Evolutionary conservation across 306 rosid genomes (phyloP).

Genomic region (Prunus mira): DNA sequence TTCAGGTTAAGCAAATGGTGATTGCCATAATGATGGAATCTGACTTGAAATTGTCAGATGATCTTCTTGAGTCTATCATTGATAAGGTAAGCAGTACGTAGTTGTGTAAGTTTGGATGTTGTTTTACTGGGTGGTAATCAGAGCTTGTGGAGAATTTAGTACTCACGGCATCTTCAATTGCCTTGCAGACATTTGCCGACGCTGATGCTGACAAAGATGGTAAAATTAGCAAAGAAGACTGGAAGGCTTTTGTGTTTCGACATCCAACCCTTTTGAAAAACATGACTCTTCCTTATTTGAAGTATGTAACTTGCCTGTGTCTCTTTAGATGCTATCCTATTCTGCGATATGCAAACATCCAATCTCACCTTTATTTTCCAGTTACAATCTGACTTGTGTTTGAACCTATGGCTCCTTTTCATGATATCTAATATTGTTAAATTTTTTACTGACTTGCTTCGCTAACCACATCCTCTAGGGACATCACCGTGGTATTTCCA

Average conservation of each 20-base stretch:
- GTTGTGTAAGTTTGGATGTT: not conserved
- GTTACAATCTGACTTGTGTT: too few species aligned
- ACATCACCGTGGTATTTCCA: constrained; percentile 51
- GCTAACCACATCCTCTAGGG: constrained; percentile 39
- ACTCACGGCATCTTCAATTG: constrained; percentile 5
- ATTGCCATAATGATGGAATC: constrained; percentile 68
- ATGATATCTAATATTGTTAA: not conserved
- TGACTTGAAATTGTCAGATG: constrained; percentile 57
- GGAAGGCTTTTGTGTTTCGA: constrained; percentile 59
- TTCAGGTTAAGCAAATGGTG: constrained; percentile 86
- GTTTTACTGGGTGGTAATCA: not conserved
- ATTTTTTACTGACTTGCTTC: not conserved
- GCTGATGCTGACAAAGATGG: constrained; percentile 74
- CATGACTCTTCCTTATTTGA: constrained; percentile 90
- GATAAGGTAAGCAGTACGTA: constrained; percentile 40
- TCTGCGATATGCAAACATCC: not conserved
- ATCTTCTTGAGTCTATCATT: constrained; percentile 70
- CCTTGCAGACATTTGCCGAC: constrained; percentile 65
- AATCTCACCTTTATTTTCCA: not conserved
- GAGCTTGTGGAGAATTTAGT: not conserved
- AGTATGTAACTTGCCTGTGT: constrained; percentile 39
- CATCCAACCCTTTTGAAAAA: constrained; percentile 64
- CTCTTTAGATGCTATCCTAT: not conserved
- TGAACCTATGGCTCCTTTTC: too few species aligned
- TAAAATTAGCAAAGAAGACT: constrained; percentile 66